Base-by-base conservation (phyloP, 805 yeast species). In the Hanseniaspora valbyensis region DNA sequence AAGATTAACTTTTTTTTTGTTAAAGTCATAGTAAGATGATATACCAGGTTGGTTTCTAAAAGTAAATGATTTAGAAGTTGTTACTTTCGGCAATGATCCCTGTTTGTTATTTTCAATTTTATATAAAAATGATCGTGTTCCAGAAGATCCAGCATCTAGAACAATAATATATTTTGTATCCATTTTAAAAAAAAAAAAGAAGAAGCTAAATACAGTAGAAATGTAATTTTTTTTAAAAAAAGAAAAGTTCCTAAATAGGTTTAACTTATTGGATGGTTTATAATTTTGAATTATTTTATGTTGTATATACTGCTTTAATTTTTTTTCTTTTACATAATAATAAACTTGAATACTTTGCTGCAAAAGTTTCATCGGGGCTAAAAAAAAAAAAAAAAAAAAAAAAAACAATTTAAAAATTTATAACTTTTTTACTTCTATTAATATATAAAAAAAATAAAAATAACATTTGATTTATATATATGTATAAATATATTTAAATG, bases 141-240 rank as follows among this genome's bases (percentile, higher is more conserved):
- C 98, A 0, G 95, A 84, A 1, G 96, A 88, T 1, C 98, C 98
- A 0, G 96, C 87, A 65, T 90, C 98, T 2, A 90, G 75, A 14
- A 90, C 94, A 28, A 92, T 81, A 25, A 95, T 96, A 69, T 85
- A 89, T 45, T 71, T 59, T 26, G 60, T 57, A 34, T 55, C 43
- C 22, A 18, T 12, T 18, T 16, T 34, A 13, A 7, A 37, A 19
- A 28, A 21, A 32, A 14, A 32, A 32, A 32, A 32, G n/a, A 6
- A 33, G 18, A 2, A 33, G 3, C n/a, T 2, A 33, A n/a, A 33
- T 14, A 6, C n/a, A 33, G 22, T 16, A 33, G 3, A 33, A 10
- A 9, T n/a, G n/a, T 32, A 14, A n/a, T 12, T n/a, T 8, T 32
- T 32, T 32, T 32, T 32, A 10, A 10, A 32, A 32, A 34, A 18